Evolutionary conservation across 148 eudicot species (phyloP).

Genomic region (Vaccinium vitisidaea): DNA sequence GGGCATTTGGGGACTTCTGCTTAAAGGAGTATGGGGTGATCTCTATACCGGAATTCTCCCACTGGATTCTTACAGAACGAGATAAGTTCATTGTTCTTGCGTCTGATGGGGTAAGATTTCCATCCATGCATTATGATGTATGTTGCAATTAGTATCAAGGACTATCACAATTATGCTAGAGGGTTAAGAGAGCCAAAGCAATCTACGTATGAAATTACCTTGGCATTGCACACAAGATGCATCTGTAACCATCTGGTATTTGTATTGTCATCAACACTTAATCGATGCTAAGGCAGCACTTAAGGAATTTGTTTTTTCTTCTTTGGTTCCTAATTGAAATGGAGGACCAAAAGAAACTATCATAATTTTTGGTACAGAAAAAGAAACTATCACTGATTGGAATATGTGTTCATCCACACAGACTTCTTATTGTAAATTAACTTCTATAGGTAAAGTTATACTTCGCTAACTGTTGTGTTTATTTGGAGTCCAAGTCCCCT

Average conservation of each 20-base stretch:
- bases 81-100: slow-evolving; percentile 95
- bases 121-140: slow-evolving; percentile 1
- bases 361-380: too few relatives aligned
- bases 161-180: not conserved
- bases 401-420: too few relatives aligned
- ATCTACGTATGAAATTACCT: not conserved
- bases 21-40: slow-evolving; percentile 97
- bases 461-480: too few relatives aligned
- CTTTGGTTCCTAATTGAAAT: not conserved
- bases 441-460: too few relatives aligned
- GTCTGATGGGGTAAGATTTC: slow-evolving; percentile 87
- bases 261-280: not conserved
- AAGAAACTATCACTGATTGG: not conserved
- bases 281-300: not conserved
- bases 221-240: not conserved
- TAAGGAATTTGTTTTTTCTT: not conserved
- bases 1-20: slow-evolving; percentile 98
- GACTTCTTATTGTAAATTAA: too few relatives aligned
- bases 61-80: slow-evolving; percentile 62
- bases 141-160: not conserved
- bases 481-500: too few relatives aligned
- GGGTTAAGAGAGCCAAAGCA: not conserved
- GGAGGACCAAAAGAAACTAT: not conserved
- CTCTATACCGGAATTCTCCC: slow-evolving; percentile 85
- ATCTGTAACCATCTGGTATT: not conserved